A percentile compares a stretch with the other conserved stretches of the same genome.
phyloP scores from a whole-genome alignment of 2,329 filamentous ascomycete species.

The Ophidiomyces ophidiicola region DNA sequence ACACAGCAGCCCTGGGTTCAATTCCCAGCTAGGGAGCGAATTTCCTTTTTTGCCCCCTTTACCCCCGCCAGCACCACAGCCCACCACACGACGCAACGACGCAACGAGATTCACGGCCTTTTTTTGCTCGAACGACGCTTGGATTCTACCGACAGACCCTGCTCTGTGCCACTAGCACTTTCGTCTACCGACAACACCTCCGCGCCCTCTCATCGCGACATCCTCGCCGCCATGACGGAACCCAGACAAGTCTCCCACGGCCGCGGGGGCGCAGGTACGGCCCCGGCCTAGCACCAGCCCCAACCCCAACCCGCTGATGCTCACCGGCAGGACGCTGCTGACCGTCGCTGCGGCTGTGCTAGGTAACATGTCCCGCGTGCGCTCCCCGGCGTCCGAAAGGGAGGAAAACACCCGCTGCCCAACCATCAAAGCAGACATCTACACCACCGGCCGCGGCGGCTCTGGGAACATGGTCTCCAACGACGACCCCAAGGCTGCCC shows the following conservation, averaged over 20 bases:
- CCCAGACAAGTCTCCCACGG: constrained; percentile 7
- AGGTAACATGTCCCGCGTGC: constrained; percentile 12
- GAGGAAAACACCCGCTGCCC: constrained; percentile 62
- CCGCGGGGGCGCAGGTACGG: constrained; percentile 11
- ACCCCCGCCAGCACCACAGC: too few species aligned
- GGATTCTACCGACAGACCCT: too few species aligned
- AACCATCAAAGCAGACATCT: constrained; percentile 66
- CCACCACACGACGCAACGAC: too few species aligned
- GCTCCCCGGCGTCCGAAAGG: constrained; percentile 28
- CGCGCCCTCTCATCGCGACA: neutral
- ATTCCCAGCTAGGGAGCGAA: too few species aligned
- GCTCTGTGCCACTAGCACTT: too few species aligned
- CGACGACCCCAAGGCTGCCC: constrained; percentile 52
- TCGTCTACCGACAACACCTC: neutral
- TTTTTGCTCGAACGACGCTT: too few species aligned
- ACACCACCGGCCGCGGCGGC: constrained; percentile 82
- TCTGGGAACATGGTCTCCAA: constrained; percentile 77
- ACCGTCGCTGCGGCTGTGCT: neutral
- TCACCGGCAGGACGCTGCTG: neutral
- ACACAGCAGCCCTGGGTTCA: too few species aligned
- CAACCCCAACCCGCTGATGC: neutral
- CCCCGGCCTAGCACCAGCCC: neutral
- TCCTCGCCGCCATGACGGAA: constrained; percentile 5
- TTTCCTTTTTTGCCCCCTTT: too few species aligned
- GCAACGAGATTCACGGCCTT: too few species aligned